A percentile compares a stretch with the other conserved stretches of the same genome.
These are phyloP conservation scores for Apostasia shenzhenica DNA, from an alignment of 106 monocot genomes.

Conservation along the genomic window DNA sequence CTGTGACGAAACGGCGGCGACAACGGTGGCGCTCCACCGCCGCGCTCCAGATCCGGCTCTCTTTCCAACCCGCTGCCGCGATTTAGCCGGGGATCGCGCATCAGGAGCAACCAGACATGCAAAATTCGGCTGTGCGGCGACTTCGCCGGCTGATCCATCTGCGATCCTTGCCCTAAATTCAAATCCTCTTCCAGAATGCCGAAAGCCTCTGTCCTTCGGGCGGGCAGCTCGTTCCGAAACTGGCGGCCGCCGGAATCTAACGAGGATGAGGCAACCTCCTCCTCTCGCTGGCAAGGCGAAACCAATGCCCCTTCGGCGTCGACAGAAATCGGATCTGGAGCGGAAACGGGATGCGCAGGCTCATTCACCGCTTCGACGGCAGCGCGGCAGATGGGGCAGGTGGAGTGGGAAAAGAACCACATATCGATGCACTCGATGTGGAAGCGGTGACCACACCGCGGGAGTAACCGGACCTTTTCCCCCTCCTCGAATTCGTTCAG, in stretches of 20 bases:
- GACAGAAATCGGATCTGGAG: not conserved
- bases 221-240: not conserved
- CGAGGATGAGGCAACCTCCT: too few relatives aligned
- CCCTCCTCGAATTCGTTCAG: constrained; percentile 31
- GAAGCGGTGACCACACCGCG: constrained; percentile 37
- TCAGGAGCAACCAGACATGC: not conserved
- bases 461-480: constrained; percentile 28
- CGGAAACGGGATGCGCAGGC: too few relatives aligned
- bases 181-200: not conserved
- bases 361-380: constrained; percentile 1
- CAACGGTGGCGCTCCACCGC: not conserved
- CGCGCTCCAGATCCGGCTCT: constrained; percentile 3
- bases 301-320: too few relatives aligned
- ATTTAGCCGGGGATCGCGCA: not conserved
- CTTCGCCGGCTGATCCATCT: too few relatives aligned
- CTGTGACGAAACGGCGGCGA: not conserved
- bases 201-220: too few relatives aligned
- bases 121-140: not conserved
- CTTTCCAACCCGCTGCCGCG: too few relatives aligned
- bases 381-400: constrained; percentile 42
- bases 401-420: constrained; percentile 32
- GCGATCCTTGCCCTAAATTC: not conserved
- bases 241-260: not conserved
- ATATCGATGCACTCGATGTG: constrained; percentile 40
- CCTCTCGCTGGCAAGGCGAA: too few relatives aligned